These are phyloP conservation scores for Cryptococcus sp. DNA, from an alignment of 1,284 basidiomycete species.

Conservation along the genomic window DNA sequence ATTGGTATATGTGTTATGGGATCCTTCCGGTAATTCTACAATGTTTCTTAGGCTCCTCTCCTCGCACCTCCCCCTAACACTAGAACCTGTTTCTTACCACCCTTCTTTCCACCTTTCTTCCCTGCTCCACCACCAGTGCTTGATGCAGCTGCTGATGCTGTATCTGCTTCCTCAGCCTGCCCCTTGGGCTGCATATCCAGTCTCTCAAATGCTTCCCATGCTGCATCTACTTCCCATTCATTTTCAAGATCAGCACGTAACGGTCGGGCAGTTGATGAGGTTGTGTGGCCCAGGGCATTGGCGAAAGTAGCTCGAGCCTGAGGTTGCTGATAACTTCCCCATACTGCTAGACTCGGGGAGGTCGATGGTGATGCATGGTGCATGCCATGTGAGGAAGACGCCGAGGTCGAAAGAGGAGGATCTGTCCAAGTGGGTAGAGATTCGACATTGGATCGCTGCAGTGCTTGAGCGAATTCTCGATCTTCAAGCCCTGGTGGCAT, in stretches of 20 bases:
- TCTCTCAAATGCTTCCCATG: conserved; percentile 73
- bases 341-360: conserved; percentile 19
- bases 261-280: conserved; percentile 9
- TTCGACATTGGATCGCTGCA: conserved; percentile 30
- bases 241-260: conserved; percentile 50
- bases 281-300: conserved; percentile 23
- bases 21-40: no score
- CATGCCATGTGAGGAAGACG: conserved; percentile 8
- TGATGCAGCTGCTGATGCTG: neutral
- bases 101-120: conserved; percentile 46
- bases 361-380: conserved; percentile 14
- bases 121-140: conserved; percentile 3
- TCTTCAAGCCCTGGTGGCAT: conserved; percentile 44
- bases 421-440: conserved; percentile 10
- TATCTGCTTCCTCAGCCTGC: neutral
- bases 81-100: conserved; percentile 57
- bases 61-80: conserved; percentile 58
- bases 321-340: conserved; percentile 13
- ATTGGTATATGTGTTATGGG: no score
- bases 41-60: conserved; percentile 15
- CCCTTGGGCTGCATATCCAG: conserved; percentile 8
- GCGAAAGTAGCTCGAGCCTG: conserved; percentile 27
- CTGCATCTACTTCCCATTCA: conserved; percentile 71
- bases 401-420: conserved; percentile 2
- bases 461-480: conserved; percentile 32